These are phyloP conservation scores for Boeremia lycopersici DNA, from an alignment of 2,329 filamentous ascomycete genomes.

Conservation along the genomic window DNA sequence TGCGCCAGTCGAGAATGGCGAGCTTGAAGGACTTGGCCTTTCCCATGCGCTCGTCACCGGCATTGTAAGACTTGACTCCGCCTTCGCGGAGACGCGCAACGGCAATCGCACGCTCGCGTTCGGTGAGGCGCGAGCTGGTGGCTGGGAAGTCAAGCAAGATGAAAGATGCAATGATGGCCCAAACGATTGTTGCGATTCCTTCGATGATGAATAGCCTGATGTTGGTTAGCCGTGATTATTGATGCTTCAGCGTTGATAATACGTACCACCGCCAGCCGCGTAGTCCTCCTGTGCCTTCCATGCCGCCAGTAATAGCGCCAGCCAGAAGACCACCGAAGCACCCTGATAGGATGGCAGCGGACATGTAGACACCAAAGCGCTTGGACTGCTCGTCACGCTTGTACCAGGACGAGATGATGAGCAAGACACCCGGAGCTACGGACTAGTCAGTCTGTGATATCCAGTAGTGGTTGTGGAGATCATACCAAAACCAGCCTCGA, in stretches of 20 bases:
- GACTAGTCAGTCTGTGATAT: not conserved
- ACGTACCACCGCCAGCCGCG: conserved; percentile 59
- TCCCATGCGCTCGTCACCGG: conserved; percentile 40
- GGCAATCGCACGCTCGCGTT: conserved; percentile 51
- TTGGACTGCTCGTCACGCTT: conserved; percentile 63
- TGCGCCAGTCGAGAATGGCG: conserved; percentile 54
- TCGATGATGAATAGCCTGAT: conserved; percentile 15
- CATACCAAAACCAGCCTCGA: conserved; percentile 57
- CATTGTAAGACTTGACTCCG: conserved; percentile 45
- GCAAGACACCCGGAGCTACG: conserved; percentile 59
- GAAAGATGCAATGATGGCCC: conserved; percentile 52
- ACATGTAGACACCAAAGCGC: conserved; percentile 63
- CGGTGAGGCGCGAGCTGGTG: conserved; percentile 51
- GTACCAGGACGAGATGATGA: conserved; percentile 65
- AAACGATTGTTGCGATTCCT: conserved; percentile 51
- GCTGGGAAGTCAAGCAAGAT: conserved; percentile 59
- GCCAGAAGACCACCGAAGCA: conserved; percentile 60
- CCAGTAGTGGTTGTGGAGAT: not conserved
- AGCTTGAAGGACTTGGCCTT: conserved; percentile 48
- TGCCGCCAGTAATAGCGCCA: conserved; percentile 55
- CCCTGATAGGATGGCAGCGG: conserved; percentile 62
- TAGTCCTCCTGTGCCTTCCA: conserved; percentile 55
- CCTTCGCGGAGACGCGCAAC: conserved; percentile 54
- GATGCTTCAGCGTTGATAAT: rapidly evolving
- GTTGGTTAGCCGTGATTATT: not conserved